These are phyloP conservation scores for Chalaropsis ovoidea DNA, from an alignment of 2,329 filamentous ascomycete species.

Conservation along the genomic window DNA sequence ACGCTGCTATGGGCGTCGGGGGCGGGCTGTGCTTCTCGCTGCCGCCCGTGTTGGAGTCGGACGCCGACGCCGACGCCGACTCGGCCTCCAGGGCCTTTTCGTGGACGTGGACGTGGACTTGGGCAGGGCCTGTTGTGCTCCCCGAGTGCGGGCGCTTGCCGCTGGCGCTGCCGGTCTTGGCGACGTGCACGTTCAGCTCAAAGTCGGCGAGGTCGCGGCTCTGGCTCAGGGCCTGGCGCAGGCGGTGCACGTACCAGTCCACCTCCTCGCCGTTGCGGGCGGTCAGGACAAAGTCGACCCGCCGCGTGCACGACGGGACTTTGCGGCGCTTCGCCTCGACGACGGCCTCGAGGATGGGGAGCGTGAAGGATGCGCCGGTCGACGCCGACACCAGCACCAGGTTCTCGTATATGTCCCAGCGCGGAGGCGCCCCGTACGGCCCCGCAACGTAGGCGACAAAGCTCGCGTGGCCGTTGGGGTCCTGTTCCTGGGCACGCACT, in stretches of 20 bases:
- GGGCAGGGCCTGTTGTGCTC: background rate
- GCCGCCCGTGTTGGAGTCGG: constrained; percentile 4
- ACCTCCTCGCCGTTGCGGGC: constrained; percentile 45
- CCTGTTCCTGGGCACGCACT: constrained; percentile 31
- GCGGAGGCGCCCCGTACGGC: constrained; percentile 46
- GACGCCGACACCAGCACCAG: constrained; percentile 51
- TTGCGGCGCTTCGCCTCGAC: constrained; percentile 33
- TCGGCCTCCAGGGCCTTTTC: background rate
- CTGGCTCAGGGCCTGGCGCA: constrained; percentile 39
- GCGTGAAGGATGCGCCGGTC: constrained; percentile 52
- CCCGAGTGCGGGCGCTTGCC: constrained; percentile 1
- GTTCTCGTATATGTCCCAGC: constrained; percentile 50
- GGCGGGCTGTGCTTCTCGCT: background rate
- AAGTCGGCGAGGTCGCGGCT: constrained; percentile 36
- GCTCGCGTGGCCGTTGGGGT: constrained; percentile 28
- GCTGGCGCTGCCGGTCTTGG: constrained; percentile 37
- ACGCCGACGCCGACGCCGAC: background rate
- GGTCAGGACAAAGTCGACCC: constrained; percentile 45
- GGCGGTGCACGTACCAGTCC: constrained; percentile 44
- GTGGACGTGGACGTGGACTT: no score
- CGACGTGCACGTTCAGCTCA: constrained; percentile 44
- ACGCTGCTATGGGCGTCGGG: background rate
- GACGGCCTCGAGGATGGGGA: constrained; percentile 49
- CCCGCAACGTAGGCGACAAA: constrained; percentile 44
- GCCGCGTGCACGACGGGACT: constrained; percentile 39